Percentiles rank a stretch among this genome's conserved stretches.
phyloP scores from a whole-genome alignment of 1,284 basidiomycete genomes.

The Melanopsichium pennsylvanicum region DNA sequence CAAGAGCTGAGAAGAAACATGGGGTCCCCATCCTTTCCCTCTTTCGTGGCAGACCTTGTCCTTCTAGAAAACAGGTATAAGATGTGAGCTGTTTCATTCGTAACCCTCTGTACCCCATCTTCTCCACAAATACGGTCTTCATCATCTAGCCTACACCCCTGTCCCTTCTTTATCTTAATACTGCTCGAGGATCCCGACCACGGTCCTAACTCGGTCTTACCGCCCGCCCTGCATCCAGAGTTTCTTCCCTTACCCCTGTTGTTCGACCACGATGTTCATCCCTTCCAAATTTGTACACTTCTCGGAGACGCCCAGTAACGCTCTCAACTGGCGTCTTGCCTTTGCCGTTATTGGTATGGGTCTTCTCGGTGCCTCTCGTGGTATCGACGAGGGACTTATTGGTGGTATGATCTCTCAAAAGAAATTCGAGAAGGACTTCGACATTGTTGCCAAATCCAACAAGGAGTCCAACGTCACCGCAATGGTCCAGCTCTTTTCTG shows the following conservation, averaged over 20 bases:
- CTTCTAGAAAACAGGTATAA: too few relatives aligned
- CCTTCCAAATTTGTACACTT: conserved; percentile 43
- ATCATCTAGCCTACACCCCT: too few relatives aligned
- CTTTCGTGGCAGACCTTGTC: not conserved
- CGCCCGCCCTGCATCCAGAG: not conserved
- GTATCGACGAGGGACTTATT: conserved; percentile 45
- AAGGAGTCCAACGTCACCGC: conserved; percentile 44
- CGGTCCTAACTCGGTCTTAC: conserved; percentile 12
- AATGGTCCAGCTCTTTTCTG: conserved; percentile 46
- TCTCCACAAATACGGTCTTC: too few relatives aligned
- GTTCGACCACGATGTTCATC: too few relatives aligned
- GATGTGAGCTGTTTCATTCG: not conserved
- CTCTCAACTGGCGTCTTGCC: conserved; percentile 45
- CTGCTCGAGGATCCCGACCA: too few relatives aligned
- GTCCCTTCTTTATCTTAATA: too few relatives aligned
- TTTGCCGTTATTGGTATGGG: conserved; percentile 39
- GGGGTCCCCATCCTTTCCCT: conserved; percentile 19
- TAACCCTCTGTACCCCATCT: too few relatives aligned
- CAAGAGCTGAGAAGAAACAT: not conserved
- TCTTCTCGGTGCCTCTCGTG: conserved; percentile 43
- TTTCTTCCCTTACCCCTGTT: too few relatives aligned
- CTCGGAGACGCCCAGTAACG: conserved; percentile 39
- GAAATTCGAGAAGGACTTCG: conserved; percentile 34
- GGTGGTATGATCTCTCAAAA: conserved; percentile 43
- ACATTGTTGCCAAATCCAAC: conserved; percentile 20